phyloP scores from a whole-genome alignment of 148 eudicot genomes.

The Silene uniflora region DNA sequence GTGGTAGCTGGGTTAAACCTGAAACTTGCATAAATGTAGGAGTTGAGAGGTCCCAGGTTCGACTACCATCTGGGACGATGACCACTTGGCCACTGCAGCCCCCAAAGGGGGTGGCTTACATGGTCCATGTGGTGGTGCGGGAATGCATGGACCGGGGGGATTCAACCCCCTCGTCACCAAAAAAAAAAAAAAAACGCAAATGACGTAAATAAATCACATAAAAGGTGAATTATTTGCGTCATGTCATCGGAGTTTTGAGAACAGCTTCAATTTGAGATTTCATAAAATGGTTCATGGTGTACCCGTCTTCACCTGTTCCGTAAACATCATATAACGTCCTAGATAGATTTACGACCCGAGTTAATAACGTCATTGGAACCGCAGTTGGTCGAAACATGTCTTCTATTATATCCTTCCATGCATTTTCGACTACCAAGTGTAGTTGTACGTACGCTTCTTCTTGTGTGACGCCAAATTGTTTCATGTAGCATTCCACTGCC shows the following conservation, averaged over 20 bases:
- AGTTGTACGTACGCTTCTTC: constrained; percentile 7
- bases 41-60: too few relatives aligned
- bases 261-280: neutral
- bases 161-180: too few relatives aligned
- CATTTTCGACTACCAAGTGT: neutral
- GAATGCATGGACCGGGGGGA: too few relatives aligned
- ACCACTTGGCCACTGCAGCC: too few relatives aligned
- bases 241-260: neutral
- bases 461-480: neutral
- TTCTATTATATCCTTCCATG: constrained; percentile 27
- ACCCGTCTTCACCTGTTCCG: constrained; percentile 9
- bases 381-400: constrained; percentile 14
- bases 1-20: too few relatives aligned
- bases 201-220: too few relatives aligned
- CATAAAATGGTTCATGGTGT: neutral
- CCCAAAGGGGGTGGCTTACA: too few relatives aligned
- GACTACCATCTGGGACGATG: too few relatives aligned
- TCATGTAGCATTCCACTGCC: constrained; percentile 22
- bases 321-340: constrained; percentile 16
- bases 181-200: too few relatives aligned
- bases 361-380: constrained; percentile 17
- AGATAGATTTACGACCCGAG: constrained; percentile 2
- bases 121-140: too few relatives aligned
- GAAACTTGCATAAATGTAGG: too few relatives aligned
- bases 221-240: neutral